phyloP scores from a whole-genome alignment of 805 yeast genomes.

The Candida verbasci region DNA sequence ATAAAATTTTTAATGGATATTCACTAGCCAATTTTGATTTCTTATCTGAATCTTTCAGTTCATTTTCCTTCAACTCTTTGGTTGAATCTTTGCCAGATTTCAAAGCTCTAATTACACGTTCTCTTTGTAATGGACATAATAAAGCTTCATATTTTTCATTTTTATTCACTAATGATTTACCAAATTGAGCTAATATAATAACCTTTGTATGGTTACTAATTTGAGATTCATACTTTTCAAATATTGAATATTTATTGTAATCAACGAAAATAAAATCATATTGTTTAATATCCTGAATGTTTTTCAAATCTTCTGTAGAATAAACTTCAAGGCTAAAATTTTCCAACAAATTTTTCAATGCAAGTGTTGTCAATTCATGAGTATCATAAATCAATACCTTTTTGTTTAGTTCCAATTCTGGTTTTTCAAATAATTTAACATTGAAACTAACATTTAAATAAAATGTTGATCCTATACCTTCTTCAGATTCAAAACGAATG shows the following conservation, averaged over 20 bases:
- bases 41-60: neutral
- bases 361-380: constrained; percentile 24
- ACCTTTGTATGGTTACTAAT: constrained; percentile 12
- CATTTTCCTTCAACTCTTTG: neutral
- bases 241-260: constrained; percentile 11
- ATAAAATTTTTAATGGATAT: constrained; percentile 42
- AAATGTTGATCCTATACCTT: constrained; percentile 46
- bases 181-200: constrained; percentile 25
- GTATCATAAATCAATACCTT: constrained; percentile 29
- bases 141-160: constrained; percentile 19
- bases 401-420: constrained; percentile 15
- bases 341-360: constrained; percentile 30
- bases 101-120: constrained; percentile 15
- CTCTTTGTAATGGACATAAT: constrained; percentile 26
- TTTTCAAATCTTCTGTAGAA: constrained; percentile 13
- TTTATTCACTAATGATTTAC: constrained; percentile 20
- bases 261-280: constrained; percentile 20
- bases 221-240: constrained; percentile 8
- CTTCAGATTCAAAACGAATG: constrained; percentile 41
- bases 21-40: constrained; percentile 8
- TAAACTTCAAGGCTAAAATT: constrained; percentile 30
- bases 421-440: constrained; percentile 20
- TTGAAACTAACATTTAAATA: constrained; percentile 30
- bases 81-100: constrained; percentile 2
- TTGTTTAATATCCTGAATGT: constrained; percentile 10